Base-by-base conservation (phyloP, 352 stramenopile species). In the Phytophthora cajani region DNA sequence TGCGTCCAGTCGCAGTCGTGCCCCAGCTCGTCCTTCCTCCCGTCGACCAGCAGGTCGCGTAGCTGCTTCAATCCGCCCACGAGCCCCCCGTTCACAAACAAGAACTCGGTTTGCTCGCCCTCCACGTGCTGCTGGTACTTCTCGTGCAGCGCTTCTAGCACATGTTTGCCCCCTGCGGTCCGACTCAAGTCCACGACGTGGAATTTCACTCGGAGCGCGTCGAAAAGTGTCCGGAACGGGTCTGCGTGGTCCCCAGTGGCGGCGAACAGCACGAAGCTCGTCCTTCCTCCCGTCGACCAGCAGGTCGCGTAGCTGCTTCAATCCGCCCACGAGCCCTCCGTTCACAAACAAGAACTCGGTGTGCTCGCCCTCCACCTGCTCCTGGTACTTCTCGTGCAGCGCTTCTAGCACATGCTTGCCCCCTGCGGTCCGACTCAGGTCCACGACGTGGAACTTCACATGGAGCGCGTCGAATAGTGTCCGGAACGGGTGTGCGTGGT, bases 321-420 rank as follows among this genome's bases (percentile, higher is more conserved):
- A 53, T 47, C 71, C 59, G 5, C 76, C 76, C 14, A 83, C 5
- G 2, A 79, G 30, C 11, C 7, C 27, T 25, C 62, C 69, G 2
- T 51, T 63, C 7, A 81, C 59, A 53, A 83, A 77, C 44, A 83
- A 32, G 49, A 81, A 78, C 30, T 77, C 75, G 10, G 64, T 17
- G 21, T 64, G 44, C 1, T 51, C n/a, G 1, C 70, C 44, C 6
- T 47, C 27, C 8, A 21, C 23, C 33, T 55, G 27, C 54, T 55
- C 11, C 21, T 40, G 58, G 36, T 58, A 64, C 17, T 62, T 33
- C 8, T 69, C 44, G 17, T 57, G 53, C 12, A 82, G 58, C 21
- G 52, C 66, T 30, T 67, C 47, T 12, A 80, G 59, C 2, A 83
- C 65, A 12, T 58, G 59, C 10, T 55, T 68, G 12, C 76, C 76